Evolutionary conservation across 2,329 filamentous ascomycete genomes (phyloP), one percentile per base, ranked within the genome.

Genomic region (Ceratocystis papillata): DNA sequence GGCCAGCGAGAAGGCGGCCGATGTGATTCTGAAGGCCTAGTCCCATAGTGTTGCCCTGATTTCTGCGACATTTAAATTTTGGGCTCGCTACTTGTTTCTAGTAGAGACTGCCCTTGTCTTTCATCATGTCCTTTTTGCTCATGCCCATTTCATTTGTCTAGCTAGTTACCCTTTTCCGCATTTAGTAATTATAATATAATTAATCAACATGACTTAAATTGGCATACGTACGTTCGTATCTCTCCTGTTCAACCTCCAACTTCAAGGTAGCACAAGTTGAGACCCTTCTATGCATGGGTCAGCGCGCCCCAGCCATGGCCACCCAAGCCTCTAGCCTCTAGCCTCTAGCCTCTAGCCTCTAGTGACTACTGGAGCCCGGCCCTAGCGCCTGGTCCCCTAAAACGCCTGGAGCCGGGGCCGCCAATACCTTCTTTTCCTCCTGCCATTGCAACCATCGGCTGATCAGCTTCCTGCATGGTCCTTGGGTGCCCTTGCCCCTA

Each of bases 1-100:
- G 77, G 75, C 83, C 20, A 79, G 78, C 30, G 83, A 86, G 75
- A 86, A 86, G 77, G 83, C 83, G 1, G 80, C 81, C 2, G 83
- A 85, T 72, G 79, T 78, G 5, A 85, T 86, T 69, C 70, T 69
- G 20, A 44, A 57, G 7, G 45, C 53, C 8, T 50, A 50, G n/a
- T 41, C 37, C 37, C 37, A 5, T 28, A 6, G 53, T 15, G 7
- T 33, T 28, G 22, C 6, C 25, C 53, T 57, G 53, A 33, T 17
- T 48, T 48, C 46, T 48, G 46, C 17, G 46, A 10, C 46, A 48
- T 48, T 20, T 41, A 41, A 41, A 20, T 48, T 48, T 48, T 20
- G 46, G 46, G 2, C 17, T 20, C 17, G 37, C 37, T 15, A 41
- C 3, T 12, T 41, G 37, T 41, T 15, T 41, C 37, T 15, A 41